Evolutionary conservation across 179 eudicot genomes (phyloP), one percentile per base, ranked within the genome.

Genomic region (Spergularia azorica): DNA sequence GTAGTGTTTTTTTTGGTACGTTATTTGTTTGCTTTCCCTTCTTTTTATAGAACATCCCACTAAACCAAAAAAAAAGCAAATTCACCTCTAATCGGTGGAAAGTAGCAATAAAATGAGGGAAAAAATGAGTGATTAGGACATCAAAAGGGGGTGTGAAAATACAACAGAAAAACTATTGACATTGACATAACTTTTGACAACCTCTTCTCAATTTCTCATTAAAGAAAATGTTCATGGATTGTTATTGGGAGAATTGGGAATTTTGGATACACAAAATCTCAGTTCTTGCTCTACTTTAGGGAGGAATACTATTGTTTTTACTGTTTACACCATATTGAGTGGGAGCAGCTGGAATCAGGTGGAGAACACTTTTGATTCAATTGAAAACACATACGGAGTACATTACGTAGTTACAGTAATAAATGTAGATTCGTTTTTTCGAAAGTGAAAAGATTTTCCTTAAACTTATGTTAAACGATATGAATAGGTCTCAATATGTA

Each of bases 331-430:
- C 15, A n/a, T 16, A 50, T 11, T 73, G 3, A 80, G 77, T 76
- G 83, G 80, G 80, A 80, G 77, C 83, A 80, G 83, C 76, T 76
- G 43, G 32, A 64, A 70, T 80, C 63, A 46, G 67, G 64, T 52
- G 50, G 69, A 5, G 43, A 38, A 50, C 74, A 18, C 17, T 39
- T 55, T 60, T 76, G 46, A 2, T 15, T 14, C 26, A 76, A 13
- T 56, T 66, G 56, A 55, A 3, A 1, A 75, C 2, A 36, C 12
- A 26, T 0, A n/a, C 0, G 21, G 21, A 21, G 0, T 2, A 50
- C 2, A 52, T 52, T 60, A 9, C 46, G 20, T 36, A 32, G 63
- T 9, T 21, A 21, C 21, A 21, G 21, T 21, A 21, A 21, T 21
- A 21, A 72, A 58, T 9, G 4, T 2, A 38, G 18, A 38, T 17